Percentiles rank a stretch among this genome's conserved stretches.
Evolutionary conservation across 805 yeast species (phyloP).

Genomic region (Pichia gijzeniarum): DNA sequence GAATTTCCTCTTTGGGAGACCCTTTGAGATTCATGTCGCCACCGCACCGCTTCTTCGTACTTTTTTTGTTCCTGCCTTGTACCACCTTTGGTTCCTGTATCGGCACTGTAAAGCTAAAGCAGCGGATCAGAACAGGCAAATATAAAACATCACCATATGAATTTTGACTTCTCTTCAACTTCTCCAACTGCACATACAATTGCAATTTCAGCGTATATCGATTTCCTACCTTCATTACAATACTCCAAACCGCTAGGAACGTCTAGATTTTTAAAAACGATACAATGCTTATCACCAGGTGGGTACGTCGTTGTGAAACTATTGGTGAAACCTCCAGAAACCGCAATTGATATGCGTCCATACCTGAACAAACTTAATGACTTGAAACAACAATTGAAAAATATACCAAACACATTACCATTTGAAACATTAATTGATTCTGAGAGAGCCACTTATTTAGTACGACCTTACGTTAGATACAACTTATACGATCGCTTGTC

Average conservation of each 20-base stretch:
- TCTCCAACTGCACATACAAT: constrained; percentile 92
- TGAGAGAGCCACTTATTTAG: constrained; percentile 83
- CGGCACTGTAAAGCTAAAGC: no score
- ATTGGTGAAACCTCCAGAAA: constrained; percentile 59
- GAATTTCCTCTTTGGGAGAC: no score
- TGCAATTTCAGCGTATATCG: constrained; percentile 84
- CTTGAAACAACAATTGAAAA: constrained; percentile 36
- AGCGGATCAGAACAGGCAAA: no score
- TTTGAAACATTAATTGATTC: constrained; percentile 76
- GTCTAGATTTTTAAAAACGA: constrained; percentile 79
- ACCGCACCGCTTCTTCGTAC: no score
- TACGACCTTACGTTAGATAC: constrained; percentile 72
- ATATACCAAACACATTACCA: constrained; percentile 59
- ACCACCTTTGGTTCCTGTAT: no score
- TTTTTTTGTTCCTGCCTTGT: no score
- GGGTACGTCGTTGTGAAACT: constrained; percentile 77
- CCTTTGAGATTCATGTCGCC: background rate
- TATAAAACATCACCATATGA: no score
- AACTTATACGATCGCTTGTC: constrained; percentile 85
- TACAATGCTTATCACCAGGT: constrained; percentile 66
- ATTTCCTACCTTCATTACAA: constrained; percentile 68
- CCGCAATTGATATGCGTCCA: constrained; percentile 31
- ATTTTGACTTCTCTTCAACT: constrained; percentile 75
- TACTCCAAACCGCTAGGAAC: constrained; percentile 72
- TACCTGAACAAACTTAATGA: constrained; percentile 28